Base-by-base conservation (phyloP, 176 grass and related monocot species). In the Puya raimondii region DNA sequence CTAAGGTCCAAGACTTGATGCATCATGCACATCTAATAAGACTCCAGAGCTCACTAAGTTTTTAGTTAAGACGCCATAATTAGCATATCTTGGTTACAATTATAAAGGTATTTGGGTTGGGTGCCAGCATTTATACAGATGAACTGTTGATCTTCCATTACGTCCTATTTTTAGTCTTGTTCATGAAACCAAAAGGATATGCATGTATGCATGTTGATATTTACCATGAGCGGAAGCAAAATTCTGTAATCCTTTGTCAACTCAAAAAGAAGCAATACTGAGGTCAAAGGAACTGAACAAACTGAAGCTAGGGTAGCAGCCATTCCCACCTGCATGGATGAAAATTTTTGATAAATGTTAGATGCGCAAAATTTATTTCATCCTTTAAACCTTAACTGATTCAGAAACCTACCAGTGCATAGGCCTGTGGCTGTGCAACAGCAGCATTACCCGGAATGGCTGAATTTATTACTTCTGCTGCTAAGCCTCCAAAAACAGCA, bases 211-310 rank as follows among this genome's bases (percentile, higher is more conserved):
- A 61, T 22, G 21, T 16, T 61, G 56, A 61, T n/a, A 61, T 66
- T 50, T 87, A 99, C 94, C 89, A 99, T 99, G 52, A 99, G 77
- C 51, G 94, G 94, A 53, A 93, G 94, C 20, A 99, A 73, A 87
- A 99, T 99, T 69, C 87, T 89, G 72, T 99, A 99, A 70, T 99
- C 94, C 85, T 99, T 99, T 56, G 89, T 99, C 20, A 99, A 81
- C 80, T 99, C 94, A 76, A 99, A 99, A 63, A 99, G 89, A 21
- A 99, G 87, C 15, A 99, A 79, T 71, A 93, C 94, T 27, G 94
- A 99, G 23, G 93, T 97, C 73, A 92, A 81, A 29, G 89, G 88
- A 73, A 90, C 93, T 56, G 89, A 92, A 78, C 93, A 96, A 73
- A 92, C 81, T 76, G 94, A 99, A 73, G 94, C 89, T 69, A 96